Conservation (phyloP, 2,329 filamentous ascomycete genomes). For the Penicillium sp. region DNA sequence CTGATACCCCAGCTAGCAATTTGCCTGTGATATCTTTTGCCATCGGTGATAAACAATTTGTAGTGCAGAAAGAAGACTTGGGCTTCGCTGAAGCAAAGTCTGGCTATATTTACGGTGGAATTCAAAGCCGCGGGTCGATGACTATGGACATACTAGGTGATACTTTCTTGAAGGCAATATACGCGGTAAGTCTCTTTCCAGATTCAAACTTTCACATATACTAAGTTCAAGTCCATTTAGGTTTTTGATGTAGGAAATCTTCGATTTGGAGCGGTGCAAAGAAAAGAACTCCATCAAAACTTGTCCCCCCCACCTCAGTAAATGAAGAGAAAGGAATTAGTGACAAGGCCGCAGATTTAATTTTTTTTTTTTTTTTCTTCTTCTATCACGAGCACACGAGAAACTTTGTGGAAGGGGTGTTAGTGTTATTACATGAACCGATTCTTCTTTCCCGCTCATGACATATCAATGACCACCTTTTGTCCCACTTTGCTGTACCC, state of each 20-base stretch:
- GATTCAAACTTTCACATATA: background rate
- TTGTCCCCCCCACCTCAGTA: constrained; percentile 18
- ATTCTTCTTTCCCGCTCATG: constrained; percentile 1
- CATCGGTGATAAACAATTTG: constrained; percentile 64
- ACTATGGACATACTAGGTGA: constrained; percentile 68
- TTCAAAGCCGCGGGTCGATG: constrained; percentile 65
- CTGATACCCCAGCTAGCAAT: constrained; percentile 52
- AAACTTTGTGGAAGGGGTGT: too few species aligned
- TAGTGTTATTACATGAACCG: too few species aligned
- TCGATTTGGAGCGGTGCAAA: constrained; percentile 64
- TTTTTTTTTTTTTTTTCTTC: too few species aligned
- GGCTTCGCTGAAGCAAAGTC: constrained; percentile 61
- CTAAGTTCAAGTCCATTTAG: constrained; percentile 33
- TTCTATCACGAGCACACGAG: too few species aligned
- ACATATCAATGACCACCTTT: constrained; percentile 17
- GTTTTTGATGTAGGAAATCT: constrained; percentile 67
- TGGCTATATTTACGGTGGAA: constrained; percentile 65
- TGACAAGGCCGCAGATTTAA: too few species aligned
- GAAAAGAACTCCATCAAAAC: constrained; percentile 46
- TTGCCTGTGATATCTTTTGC: constrained; percentile 67
- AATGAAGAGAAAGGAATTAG: too few species aligned
- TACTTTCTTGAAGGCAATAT: constrained; percentile 67
- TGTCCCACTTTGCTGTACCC: constrained; percentile 9
- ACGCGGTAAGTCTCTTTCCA: constrained; percentile 55
- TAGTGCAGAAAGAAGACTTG: constrained; percentile 66